Base-by-base conservation (phyloP, 306 rosid genomes). In the Prinsepia uniflora region DNA sequence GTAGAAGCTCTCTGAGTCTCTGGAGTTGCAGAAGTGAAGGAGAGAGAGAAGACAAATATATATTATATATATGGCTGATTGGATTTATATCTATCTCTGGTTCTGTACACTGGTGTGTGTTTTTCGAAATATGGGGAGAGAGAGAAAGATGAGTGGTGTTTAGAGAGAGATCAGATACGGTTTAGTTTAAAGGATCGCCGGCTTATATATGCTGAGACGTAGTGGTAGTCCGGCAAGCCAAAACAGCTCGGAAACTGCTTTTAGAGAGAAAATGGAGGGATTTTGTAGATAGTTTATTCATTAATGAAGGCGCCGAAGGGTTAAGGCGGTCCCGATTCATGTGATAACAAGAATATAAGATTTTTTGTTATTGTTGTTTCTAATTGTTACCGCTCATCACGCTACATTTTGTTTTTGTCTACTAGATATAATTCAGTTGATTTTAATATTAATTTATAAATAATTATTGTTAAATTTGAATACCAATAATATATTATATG, bases 21-120 rank as follows among this genome's bases (percentile, higher is more conserved):
- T 18, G 74, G 74, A 30, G 36, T 30, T 30, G 36, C 36, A 30
- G 36, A 30, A 30, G 36, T 30, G 36, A 30, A 30, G 84, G 48
- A 68, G 81, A 24, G 39, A 11, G 71, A 65, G 17, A 70, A 70
- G 50, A 66, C 66, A 76, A 73, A 63, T 64, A 68, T 36, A 61
- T 50, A 58, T 1, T 36, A 61, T 50, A 58, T 1, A 30, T 30
- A 30, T 30, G 36, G 36, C 36, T 58, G 75, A 47, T 3, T 62
- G 24, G 67, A 62, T 39, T 59, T 30, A 24, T 39, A 14, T 55
- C 3, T 42, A 22, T 42, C 6, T 43, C 3, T 42, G 30, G 5
- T 7, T 41, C 24, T 42, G 41, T 63, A 9, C 17, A 24, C n/a
- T 49, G 76, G 79, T 65, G 67, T 60, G 73, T 68, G 39, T 11